Evolutionary conservation across 1,139 yeast species (phyloP).

Genomic region (Kazachstania sp.): DNA sequence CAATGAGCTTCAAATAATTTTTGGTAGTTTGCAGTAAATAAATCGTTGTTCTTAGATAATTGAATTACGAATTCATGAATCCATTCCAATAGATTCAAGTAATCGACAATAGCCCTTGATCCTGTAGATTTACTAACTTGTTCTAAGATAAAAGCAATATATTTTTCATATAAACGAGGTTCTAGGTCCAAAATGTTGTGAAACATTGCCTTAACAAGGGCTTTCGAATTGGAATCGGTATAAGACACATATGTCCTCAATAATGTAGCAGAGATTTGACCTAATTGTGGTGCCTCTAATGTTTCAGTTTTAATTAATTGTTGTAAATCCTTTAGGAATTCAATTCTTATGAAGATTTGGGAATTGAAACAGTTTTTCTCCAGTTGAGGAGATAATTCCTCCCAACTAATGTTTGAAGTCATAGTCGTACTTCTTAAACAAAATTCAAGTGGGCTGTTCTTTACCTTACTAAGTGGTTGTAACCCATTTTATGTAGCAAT

Average conservation of each 20-base stretch:
- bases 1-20: slow-evolving; percentile 20
- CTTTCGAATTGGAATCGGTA: slow-evolving; percentile 43
- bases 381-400: slow-evolving; percentile 15
- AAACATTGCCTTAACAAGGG: slow-evolving; percentile 36
- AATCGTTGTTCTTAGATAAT: slow-evolving; percentile 9
- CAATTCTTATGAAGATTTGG: slow-evolving; percentile 14
- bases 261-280: slow-evolving; percentile 23
- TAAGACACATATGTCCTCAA: slow-evolving; percentile 38
- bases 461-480: neutral
- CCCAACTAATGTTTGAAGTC: slow-evolving; percentile 13
- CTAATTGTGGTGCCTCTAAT: slow-evolving; percentile 19
- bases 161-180: slow-evolving; percentile 32
- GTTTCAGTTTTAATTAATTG: slow-evolving; percentile 13
- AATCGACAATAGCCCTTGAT: slow-evolving; percentile 25
- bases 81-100: slow-evolving; percentile 28
- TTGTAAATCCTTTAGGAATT: slow-evolving; percentile 15
- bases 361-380: slow-evolving; percentile 17
- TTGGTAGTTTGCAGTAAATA: slow-evolving; percentile 11
- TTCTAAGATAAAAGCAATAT: slow-evolving; percentile 36
- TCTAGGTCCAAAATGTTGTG: slow-evolving; percentile 32
- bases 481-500: neutral
- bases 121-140: slow-evolving; percentile 19
- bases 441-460: neutral
- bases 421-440: slow-evolving; percentile 2
- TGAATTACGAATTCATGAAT: slow-evolving; percentile 17